Percentiles rank a stretch among this genome's conserved stretches.
Evolutionary conservation across 2,329 filamentous ascomycete genomes (phyloP).

Genomic region (Penicillium sp.): DNA sequence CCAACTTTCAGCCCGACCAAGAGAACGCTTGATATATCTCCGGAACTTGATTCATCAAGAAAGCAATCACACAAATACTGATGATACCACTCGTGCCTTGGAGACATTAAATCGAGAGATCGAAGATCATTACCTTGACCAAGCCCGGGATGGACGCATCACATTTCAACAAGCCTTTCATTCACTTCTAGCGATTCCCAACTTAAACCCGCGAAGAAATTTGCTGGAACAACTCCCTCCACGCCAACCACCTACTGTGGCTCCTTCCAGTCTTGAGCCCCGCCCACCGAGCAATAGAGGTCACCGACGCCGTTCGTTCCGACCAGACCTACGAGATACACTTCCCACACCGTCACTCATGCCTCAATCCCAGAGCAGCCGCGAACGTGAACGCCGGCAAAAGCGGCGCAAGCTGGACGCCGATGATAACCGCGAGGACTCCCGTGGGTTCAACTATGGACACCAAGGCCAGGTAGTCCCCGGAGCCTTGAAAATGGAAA

Average conservation of each 20-base stretch:
- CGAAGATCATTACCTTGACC: conserved; percentile 31
- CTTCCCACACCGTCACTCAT: conserved; percentile 30
- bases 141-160: conserved; percentile 10
- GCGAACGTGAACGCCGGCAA: conserved; percentile 29
- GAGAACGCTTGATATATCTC: conserved; percentile 22
- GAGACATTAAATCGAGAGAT: conserved; percentile 44
- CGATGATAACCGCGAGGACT: conserved; percentile 53
- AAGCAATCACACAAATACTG: conserved; percentile 30
- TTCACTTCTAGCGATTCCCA: background rate
- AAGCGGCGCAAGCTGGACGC: conserved; percentile 73
- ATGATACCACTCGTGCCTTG: conserved; percentile 34
- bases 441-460: conserved; percentile 72
- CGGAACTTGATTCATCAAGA: conserved; percentile 41
- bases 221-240: conserved; percentile 13
- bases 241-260: conserved; percentile 10
- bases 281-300: conserved; percentile 8
- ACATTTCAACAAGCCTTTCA: background rate
- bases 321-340: conserved; percentile 10
- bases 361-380: conserved; percentile 33
- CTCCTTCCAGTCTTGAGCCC: conserved; percentile 7
- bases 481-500: conserved; percentile 79
- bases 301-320: conserved; percentile 14
- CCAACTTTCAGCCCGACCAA: conserved; percentile 2
- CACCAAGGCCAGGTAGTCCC: conserved; percentile 84
- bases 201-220: background rate